Conservation (phyloP, 495 filamentous ascomycete species). For the Podospora conica region DNA sequence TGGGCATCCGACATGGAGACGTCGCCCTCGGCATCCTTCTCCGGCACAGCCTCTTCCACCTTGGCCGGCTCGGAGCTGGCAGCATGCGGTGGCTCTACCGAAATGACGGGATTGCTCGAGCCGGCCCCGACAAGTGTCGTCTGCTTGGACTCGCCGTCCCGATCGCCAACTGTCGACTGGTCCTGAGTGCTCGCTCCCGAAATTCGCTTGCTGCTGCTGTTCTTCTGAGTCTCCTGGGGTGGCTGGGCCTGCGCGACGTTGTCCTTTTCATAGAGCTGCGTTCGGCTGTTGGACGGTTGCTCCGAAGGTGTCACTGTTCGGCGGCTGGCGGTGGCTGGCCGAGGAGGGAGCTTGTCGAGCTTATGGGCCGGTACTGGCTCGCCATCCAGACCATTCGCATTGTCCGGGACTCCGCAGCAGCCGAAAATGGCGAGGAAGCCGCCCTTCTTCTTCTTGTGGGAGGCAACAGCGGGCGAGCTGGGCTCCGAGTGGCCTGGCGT, state of each 20-base stretch:
- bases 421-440: conserved; percentile 66
- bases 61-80: conserved; percentile 17
- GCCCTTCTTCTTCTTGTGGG: conserved; percentile 57
- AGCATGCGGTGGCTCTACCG: conserved; percentile 37
- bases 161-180: conserved; percentile 37
- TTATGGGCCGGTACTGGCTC: conserved; percentile 64
- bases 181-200: conserved; percentile 41
- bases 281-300: conserved; percentile 48
- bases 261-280: conserved; percentile 42
- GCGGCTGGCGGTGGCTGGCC: conserved; percentile 49
- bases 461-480: conserved; percentile 38
- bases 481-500: conserved; percentile 42
- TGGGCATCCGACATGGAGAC: conserved; percentile 57
- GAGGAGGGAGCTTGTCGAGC: conserved; percentile 47
- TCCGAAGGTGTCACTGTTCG: conserved; percentile 48
- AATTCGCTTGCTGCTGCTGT: conserved; percentile 38
- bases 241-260: conserved; percentile 21
- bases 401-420: conserved; percentile 68
- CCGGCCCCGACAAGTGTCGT: conserved; percentile 35
- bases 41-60: conserved; percentile 22
- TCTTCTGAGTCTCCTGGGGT: conserved; percentile 27
- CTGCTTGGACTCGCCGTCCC: conserved; percentile 43
- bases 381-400: conserved; percentile 57
- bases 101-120: conserved; percentile 36
- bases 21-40: conserved; percentile 51